Evolutionary conservation across 495 filamentous ascomycete genomes (phyloP).

Genomic region (Aspergillus diversus): DNA sequence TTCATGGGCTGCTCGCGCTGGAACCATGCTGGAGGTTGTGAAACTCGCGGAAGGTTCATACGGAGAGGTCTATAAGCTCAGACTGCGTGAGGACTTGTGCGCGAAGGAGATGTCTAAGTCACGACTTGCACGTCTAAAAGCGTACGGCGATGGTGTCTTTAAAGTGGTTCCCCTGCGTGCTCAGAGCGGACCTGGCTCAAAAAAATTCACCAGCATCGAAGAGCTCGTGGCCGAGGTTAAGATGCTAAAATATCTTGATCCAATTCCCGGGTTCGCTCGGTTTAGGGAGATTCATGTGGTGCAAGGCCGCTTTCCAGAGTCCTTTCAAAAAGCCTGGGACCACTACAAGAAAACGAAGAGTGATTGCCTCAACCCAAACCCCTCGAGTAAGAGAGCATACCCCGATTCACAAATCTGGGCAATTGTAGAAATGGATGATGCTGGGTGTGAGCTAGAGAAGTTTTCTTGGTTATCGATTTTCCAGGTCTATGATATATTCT

Average conservation of each 20-base stretch:
- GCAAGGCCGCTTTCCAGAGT: constrained; percentile 64
- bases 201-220: constrained; percentile 51
- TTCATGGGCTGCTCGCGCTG: constrained; percentile 47
- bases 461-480: constrained; percentile 56
- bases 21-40: constrained; percentile 45
- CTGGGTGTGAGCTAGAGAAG: constrained; percentile 75
- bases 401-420: constrained; percentile 72
- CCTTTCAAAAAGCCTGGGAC: constrained; percentile 70
- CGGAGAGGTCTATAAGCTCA: constrained; percentile 55
- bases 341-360: constrained; percentile 60
- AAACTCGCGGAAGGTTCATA: constrained; percentile 58
- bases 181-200: constrained; percentile 47
- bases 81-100: constrained; percentile 40
- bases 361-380: constrained; percentile 67
- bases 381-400: constrained; percentile 60
- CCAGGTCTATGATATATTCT: constrained; percentile 84
- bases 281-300: constrained; percentile 80
- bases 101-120: constrained; percentile 47
- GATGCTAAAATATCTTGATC: constrained; percentile 75
- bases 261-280: constrained; percentile 88
- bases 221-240: constrained; percentile 68
- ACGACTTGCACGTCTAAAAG: constrained; percentile 40
- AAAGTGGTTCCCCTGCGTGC: constrained; percentile 55
- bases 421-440: constrained; percentile 86
- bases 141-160: constrained; percentile 51